These are phyloP conservation scores for Trichoderma sp. DNA, from an alignment of 2,329 filamentous ascomycete genomes.

Conservation along the genomic window DNA sequence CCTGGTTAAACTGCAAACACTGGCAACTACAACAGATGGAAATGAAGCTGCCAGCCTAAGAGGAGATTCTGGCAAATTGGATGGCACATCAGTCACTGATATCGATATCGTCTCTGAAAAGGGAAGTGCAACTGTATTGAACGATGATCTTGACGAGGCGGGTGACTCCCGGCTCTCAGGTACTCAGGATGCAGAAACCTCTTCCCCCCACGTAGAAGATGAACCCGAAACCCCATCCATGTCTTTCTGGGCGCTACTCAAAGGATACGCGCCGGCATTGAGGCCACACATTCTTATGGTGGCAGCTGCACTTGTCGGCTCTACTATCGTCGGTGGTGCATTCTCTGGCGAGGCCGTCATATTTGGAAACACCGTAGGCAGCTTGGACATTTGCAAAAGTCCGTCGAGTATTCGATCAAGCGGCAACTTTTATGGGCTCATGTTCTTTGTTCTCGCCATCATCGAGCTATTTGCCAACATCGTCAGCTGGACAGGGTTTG, in stretches of 20 bases:
- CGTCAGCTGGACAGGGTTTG: constrained; percentile 50
- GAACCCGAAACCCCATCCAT: background rate
- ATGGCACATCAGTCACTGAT: background rate
- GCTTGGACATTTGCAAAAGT: constrained; percentile 44
- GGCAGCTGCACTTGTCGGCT: constrained; percentile 38
- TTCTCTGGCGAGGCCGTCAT: constrained; percentile 54
- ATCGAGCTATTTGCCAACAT: constrained; percentile 51
- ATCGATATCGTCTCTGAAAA: background rate
- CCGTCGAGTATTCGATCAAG: constrained; percentile 34
- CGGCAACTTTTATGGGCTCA: constrained; percentile 48
- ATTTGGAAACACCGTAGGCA: constrained; percentile 36
- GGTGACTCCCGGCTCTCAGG: background rate
- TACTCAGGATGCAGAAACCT: background rate
- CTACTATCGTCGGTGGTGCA: constrained; percentile 51
- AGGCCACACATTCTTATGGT: constrained; percentile 32
- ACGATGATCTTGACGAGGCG: background rate
- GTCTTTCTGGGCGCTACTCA: background rate
- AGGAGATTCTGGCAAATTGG: background rate
- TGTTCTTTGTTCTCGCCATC: constrained; percentile 50
- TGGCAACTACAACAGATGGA: constrained; percentile 12
- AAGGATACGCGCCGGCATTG: constrained; percentile 7
- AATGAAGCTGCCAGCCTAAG: background rate
- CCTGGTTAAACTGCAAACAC: constrained; percentile 41
- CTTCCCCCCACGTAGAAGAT: background rate
- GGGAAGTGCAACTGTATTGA: background rate